Conservation (phyloP, 73 alveolate genomes). For the Urostyla sp. region DNA sequence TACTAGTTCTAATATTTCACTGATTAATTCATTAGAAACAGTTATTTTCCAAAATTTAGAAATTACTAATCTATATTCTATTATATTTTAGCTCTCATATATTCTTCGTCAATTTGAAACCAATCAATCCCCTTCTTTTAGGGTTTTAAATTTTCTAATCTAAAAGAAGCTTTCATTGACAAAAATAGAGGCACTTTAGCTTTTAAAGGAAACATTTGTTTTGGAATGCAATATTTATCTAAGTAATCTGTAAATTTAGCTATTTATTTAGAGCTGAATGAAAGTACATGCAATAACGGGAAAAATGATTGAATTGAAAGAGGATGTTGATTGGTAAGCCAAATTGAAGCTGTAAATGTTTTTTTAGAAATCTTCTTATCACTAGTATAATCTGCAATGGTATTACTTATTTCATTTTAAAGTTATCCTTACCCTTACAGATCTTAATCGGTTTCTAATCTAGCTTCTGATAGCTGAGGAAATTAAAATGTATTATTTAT, state of each 20-base stretch:
- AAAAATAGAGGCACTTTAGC: conserved; percentile 57
- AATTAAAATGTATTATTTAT: neutral
- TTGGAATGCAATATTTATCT: conserved; percentile 27
- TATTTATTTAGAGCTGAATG: conserved; percentile 55
- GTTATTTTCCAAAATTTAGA: neutral
- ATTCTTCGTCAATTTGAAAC: conserved; percentile 48
- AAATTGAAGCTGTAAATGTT: conserved; percentile 47
- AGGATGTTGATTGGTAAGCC: conserved; percentile 65
- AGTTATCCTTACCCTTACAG: neutral
- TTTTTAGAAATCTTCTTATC: conserved; percentile 43
- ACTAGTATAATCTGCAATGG: conserved; percentile 25
- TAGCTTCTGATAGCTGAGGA: conserved; percentile 21
- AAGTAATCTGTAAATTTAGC: conserved; percentile 57
- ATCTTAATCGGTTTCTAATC: conserved; percentile 15
- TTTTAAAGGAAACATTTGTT: conserved; percentile 52
- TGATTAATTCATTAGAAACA: conserved; percentile 23
- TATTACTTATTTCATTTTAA: conserved; percentile 20
- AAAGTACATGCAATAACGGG: conserved; percentile 63
- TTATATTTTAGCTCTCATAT: conserved; percentile 12
- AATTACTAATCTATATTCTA: conserved; percentile 10
- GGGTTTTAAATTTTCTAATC: conserved; percentile 34
- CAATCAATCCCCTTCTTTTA: conserved; percentile 13
- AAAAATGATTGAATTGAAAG: conserved; percentile 51
- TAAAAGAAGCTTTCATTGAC: conserved; percentile 58
- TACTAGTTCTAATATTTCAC: conserved; percentile 1